Evolutionary conservation across 306 rosid genomes (phyloP).

Genomic region (Ceratonia siliqua): DNA sequence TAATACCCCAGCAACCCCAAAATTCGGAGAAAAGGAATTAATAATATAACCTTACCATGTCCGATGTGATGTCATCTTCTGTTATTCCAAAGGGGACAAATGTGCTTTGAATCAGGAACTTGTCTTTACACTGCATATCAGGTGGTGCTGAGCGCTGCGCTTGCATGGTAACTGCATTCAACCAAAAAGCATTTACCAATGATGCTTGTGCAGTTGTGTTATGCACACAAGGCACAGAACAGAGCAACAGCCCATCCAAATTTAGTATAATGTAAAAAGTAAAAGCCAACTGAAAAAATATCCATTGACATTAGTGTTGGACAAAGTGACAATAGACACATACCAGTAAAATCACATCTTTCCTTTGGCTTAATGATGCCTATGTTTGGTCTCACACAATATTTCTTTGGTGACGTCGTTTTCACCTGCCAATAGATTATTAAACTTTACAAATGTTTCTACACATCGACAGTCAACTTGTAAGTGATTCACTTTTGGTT

Average conservation of each 20-base stretch:
- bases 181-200: slow-evolving; percentile 25
- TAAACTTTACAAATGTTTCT: neutral
- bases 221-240: neutral
- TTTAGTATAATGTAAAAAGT: neutral
- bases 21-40: neutral
- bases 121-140: slow-evolving; percentile 87
- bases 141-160: slow-evolving; percentile 77
- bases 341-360: slow-evolving; percentile 80
- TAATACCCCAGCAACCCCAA: neutral
- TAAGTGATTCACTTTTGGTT: neutral
- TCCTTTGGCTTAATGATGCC: slow-evolving; percentile 77
- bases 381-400: slow-evolving; percentile 86
- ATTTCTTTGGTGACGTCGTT: slow-evolving; percentile 89
- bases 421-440: slow-evolving; percentile 63
- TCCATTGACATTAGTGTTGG: neutral
- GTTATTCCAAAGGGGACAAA: slow-evolving; percentile 63
- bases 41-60: slow-evolving; percentile 49
- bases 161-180: slow-evolving; percentile 84
- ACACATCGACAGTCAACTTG: neutral
- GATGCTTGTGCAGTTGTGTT: neutral
- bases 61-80: slow-evolving; percentile 72
- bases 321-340: slow-evolving; percentile 10
- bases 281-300: neutral
- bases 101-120: slow-evolving; percentile 80
- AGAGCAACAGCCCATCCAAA: neutral